Evolutionary conservation across 2,329 filamentous ascomycete genomes (phyloP).

Genomic region (Arthrinium puccinioides): DNA sequence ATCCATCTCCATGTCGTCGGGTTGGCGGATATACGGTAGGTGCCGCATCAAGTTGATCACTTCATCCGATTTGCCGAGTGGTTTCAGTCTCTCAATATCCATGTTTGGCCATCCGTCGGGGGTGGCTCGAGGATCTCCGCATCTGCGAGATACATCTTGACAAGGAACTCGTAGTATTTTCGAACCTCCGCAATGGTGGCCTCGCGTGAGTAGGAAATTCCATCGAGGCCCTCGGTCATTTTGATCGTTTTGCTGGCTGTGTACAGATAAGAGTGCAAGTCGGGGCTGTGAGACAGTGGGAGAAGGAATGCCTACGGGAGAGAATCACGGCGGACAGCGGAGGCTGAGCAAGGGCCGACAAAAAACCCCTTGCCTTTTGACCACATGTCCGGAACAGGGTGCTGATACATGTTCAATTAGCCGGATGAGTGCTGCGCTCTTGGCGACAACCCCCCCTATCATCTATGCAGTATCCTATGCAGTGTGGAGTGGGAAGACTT

Average conservation of each 20-base stretch:
- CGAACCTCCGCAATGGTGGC: slow-evolving; percentile 12
- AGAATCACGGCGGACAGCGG: no score
- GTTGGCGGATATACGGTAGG: slow-evolving; percentile 2
- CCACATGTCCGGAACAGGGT: no score
- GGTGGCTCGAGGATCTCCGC: slow-evolving; percentile 16
- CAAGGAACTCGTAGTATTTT: slow-evolving; percentile 20
- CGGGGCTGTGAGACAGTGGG: no score
- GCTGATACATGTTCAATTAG: no score
- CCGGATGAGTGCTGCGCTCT: no score
- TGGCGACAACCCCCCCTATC: no score
- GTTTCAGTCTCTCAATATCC: slow-evolving; percentile 3
- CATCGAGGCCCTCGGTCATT: background rate
- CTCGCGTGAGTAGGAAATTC: slow-evolving; percentile 13
- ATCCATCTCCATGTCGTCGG: background rate
- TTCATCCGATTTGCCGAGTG: slow-evolving; percentile 2
- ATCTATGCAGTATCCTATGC: no score
- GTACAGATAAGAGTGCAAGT: no score
- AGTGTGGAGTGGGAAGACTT: no score
- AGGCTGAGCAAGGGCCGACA: no score
- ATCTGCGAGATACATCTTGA: slow-evolving; percentile 17
- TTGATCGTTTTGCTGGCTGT: background rate
- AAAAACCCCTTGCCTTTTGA: no score
- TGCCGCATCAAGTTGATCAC: slow-evolving; percentile 1
- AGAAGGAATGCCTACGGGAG: no score
- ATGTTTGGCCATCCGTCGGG: slow-evolving; percentile 20